Evolutionary conservation across 2,329 filamentous ascomycete species (phyloP).

Genomic region (Fusarium sp.): DNA sequence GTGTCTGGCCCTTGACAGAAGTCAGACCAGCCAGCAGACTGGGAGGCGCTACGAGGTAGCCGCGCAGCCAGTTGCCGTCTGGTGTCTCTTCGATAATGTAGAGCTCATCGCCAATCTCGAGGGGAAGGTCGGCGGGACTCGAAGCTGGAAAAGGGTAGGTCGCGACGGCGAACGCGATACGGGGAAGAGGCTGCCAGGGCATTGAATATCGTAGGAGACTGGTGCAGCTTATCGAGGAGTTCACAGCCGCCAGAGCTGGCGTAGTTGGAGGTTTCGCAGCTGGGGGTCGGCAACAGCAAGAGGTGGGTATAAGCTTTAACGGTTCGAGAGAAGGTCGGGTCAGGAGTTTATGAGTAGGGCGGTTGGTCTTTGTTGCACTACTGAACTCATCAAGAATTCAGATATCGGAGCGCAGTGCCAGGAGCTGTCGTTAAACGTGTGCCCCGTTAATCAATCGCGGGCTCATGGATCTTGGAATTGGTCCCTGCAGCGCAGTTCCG

Average conservation of each 20-base stretch:
- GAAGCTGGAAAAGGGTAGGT: slow-evolving; percentile 92
- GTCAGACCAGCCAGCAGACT: slow-evolving; percentile 92
- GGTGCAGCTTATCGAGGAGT: slow-evolving; percentile 28
- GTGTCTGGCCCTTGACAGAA: slow-evolving; percentile 88
- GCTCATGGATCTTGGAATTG: slow-evolving; percentile 38
- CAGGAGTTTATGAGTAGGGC: slow-evolving; percentile 5
- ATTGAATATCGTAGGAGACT: slow-evolving; percentile 60
- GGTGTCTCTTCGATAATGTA: slow-evolving; percentile 98
- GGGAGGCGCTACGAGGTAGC: slow-evolving; percentile 93
- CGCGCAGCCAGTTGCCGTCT: slow-evolving; percentile 91
- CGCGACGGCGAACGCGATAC: slow-evolving; percentile 97
- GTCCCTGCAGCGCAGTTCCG: slow-evolving; percentile 22
- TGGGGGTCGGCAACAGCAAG: slow-evolving; percentile 33
- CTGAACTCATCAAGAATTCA: slow-evolving; percentile 45
- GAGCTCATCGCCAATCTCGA: slow-evolving; percentile 97
- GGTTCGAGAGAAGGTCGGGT: slow-evolving; percentile 15
- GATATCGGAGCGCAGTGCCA: slow-evolving; percentile 34
- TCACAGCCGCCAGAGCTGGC: slow-evolving; percentile 27
- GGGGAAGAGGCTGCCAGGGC: slow-evolving; percentile 97
- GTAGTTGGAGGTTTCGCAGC: slow-evolving; percentile 32
- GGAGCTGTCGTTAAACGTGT: slow-evolving; percentile 34
- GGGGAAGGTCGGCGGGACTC: slow-evolving; percentile 87
- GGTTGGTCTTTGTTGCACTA: slow-evolving; percentile 22
- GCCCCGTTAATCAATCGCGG: slow-evolving; percentile 41
- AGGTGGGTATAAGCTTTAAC: not conserved